Evolutionary conservation across 306 rosid species (phyloP), one percentile per base, ranked within the genome.

Genomic region (Prunus campanulata): DNA sequence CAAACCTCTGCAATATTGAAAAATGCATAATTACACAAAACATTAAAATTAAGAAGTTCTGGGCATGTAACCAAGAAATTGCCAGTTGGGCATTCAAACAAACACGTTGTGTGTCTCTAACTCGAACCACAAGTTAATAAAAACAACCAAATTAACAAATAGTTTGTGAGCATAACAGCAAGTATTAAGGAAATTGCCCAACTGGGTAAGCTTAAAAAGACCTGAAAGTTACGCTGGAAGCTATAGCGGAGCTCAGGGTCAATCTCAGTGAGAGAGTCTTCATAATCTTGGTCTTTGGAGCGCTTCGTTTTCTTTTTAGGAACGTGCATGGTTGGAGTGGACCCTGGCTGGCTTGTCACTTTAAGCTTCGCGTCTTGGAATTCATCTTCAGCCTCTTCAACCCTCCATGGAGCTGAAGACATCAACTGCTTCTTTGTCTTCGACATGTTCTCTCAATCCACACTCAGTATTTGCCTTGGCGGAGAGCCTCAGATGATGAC

Each of bases 331-430:
- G 86, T 85, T 0, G 99, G 70, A 14, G 86, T 85, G 12, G 74
- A 68, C 16, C 91, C 97, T 3, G 91, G 87, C 65, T 92, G 87
- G 60, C 79, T 85, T 2, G 97, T 92, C 16, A 92, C 86, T 77
- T 88, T 95, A 57, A 95, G 87, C 81, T 95, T 95, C 1, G 89
- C 97, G 3, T 84, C 96, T 15, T 71, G 57, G 68, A 90, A 90
- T 19, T 88, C 93, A 22, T 82, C 89, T 0, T 76, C 25, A 1
- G 72, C 79, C 19, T 78, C 88, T 16, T 82, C 89, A 13, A 87
- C 99, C 82, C 97, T 87, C 99, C 99, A 95, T 54, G 99, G 99
- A 54, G 97, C 99, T 18, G 99, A 90, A 70, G 96, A 74, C 91
- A 91, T 80, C 65, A 95, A 83, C 86, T 90, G 90, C 92, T 89